Evolutionary conservation across 345 rosid species (phyloP).

Genomic region (Arabis hirsuta): DNA sequence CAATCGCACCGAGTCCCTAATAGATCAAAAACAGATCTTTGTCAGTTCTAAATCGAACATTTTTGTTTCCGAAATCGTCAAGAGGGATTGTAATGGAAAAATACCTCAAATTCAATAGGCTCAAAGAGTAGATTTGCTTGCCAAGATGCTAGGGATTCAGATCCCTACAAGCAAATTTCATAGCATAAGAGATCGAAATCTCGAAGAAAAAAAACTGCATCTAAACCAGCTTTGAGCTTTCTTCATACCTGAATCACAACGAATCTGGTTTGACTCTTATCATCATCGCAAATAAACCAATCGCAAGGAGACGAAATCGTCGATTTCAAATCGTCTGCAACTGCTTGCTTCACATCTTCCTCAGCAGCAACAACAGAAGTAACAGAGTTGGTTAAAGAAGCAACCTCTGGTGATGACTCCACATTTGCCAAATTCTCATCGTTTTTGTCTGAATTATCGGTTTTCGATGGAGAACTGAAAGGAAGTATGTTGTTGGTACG

Average conservation of each 20-base stretch:
- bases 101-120: slow-evolving; percentile 82
- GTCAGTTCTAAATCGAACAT: neutral
- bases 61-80: neutral
- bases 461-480: slow-evolving; percentile 40
- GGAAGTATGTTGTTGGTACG: slow-evolving; percentile 70
- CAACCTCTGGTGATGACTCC: slow-evolving; percentile 53
- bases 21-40: neutral
- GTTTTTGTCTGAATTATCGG: slow-evolving; percentile 19
- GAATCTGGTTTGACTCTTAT: slow-evolving; percentile 70
- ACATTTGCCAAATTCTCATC: slow-evolving; percentile 23
- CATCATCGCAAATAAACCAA: slow-evolving; percentile 96
- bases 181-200: neutral
- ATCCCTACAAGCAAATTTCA: slow-evolving; percentile 56
- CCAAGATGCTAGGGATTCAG: slow-evolving; percentile 89
- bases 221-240: neutral
- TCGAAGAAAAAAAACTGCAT: neutral
- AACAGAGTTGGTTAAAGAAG: slow-evolving; percentile 74
- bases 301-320: slow-evolving; percentile 81
- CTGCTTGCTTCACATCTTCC: slow-evolving; percentile 96
- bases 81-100: neutral
- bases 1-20: slow-evolving; percentile 70
- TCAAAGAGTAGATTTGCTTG: slow-evolving; percentile 87
- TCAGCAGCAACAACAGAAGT: slow-evolving; percentile 96
- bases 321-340: slow-evolving; percentile 87
- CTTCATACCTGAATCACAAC: slow-evolving; percentile 79